phyloP scores from a whole-genome alignment of 1,139 yeast species.

The Geotrichum restrictum region DNA sequence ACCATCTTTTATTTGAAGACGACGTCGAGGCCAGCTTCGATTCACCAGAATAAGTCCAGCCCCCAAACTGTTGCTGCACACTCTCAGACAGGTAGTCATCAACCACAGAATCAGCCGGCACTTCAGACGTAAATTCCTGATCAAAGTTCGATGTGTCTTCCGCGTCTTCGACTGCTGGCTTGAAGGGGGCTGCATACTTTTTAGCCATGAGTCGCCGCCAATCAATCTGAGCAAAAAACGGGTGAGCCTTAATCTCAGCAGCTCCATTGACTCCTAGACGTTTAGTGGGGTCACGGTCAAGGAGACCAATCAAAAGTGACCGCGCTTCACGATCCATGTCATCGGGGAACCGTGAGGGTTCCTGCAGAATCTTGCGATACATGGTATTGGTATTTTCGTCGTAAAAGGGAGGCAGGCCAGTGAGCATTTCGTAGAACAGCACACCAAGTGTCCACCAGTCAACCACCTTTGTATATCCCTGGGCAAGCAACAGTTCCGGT shows the following conservation, averaged over 20 bases:
- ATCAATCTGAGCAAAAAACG: constrained; percentile 85
- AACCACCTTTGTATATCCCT: constrained; percentile 91
- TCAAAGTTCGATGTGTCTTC: constrained; percentile 91
- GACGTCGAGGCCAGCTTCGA: constrained; percentile 20
- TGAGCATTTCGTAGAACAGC: constrained; percentile 87
- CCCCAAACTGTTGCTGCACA: constrained; percentile 95
- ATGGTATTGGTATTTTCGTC: constrained; percentile 91
- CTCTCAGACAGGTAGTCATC: constrained; percentile 75
- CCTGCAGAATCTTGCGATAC: constrained; percentile 89
- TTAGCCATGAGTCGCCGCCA: constrained; percentile 83
- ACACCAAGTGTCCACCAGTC: constrained; percentile 99
- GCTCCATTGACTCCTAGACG: constrained; percentile 82
- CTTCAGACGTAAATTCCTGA: constrained; percentile 85
- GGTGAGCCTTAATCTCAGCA: constrained; percentile 75
- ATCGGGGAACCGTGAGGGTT: constrained; percentile 82
- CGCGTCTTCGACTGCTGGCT: constrained; percentile 83
- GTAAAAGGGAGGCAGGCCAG: constrained; percentile 94
- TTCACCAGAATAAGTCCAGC: constrained; percentile 85
- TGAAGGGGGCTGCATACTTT: constrained; percentile 92
- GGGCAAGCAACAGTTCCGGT: constrained; percentile 85
- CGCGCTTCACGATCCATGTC: constrained; percentile 87
- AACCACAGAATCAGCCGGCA: constrained; percentile 93
- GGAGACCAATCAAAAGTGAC: constrained; percentile 67
- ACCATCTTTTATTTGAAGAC: too few relatives aligned
- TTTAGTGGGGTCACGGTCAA: constrained; percentile 79